A percentile compares a stretch with the other conserved stretches of the same genome.
Evolutionary conservation across 768 basidiomycete species (phyloP).

Genomic region (Tephrocybe sp.): DNA sequence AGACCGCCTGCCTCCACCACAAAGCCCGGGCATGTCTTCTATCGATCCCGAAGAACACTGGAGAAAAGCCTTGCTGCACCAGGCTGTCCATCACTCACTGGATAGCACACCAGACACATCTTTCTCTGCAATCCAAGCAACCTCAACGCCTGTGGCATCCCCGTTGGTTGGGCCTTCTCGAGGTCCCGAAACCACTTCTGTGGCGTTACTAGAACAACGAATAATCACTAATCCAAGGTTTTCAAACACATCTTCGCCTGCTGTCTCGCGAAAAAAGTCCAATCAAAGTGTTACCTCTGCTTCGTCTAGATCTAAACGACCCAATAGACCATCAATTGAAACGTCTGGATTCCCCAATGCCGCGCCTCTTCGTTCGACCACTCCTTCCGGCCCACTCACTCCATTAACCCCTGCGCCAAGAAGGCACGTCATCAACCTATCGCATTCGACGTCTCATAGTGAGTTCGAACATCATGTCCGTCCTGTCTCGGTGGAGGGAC

Average conservation of each 20-base stretch:
- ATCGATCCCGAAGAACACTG: slow-evolving; percentile 64
- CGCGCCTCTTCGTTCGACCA: slow-evolving; percentile 60
- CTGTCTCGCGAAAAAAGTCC: slow-evolving; percentile 29
- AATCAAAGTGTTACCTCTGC: slow-evolving; percentile 24
- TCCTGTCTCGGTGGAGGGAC: slow-evolving; percentile 9
- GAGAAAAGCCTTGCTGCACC: slow-evolving; percentile 73
- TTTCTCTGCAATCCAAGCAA: slow-evolving; percentile 39
- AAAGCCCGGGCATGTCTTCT: slow-evolving; percentile 58
- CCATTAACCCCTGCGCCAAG: slow-evolving; percentile 71
- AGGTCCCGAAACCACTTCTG: slow-evolving; percentile 20
- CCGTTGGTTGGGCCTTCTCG: slow-evolving; percentile 18
- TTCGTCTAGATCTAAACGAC: slow-evolving; percentile 26
- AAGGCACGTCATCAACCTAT: slow-evolving; percentile 44
- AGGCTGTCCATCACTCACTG: slow-evolving; percentile 79
- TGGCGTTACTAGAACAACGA: slow-evolving; percentile 41
- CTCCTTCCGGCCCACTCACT: slow-evolving; percentile 57
- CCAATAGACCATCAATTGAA: slow-evolving; percentile 21
- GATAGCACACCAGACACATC: slow-evolving; percentile 46
- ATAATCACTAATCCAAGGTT: slow-evolving; percentile 39
- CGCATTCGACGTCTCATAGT: slow-evolving; percentile 61
- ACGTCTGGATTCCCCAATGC: slow-evolving; percentile 41
- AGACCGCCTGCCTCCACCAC: slow-evolving; percentile 66
- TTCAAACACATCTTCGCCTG: slow-evolving; percentile 21
- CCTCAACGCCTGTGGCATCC: slow-evolving; percentile 40
- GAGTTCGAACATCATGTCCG: slow-evolving; percentile 30